Evolutionary conservation across 805 yeast species (phyloP), one percentile per base, ranked within the genome.

Genomic region (Saccharomycopsis sp.): DNA sequence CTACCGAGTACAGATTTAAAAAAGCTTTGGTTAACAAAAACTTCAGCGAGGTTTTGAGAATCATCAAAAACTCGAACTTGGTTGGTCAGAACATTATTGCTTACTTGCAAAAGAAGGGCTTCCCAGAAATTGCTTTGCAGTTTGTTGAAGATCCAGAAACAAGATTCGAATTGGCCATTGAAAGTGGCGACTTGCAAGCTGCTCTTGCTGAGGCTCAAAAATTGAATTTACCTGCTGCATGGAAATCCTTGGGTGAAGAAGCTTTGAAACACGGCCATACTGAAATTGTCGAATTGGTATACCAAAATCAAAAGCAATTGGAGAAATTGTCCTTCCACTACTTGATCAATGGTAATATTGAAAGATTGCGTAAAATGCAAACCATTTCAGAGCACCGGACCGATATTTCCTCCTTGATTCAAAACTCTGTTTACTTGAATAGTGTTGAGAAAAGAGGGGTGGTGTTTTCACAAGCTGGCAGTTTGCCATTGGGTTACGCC

Each of bases 11-110:
- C 66, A 75, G 96, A 54, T 92, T 92, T 73, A 92, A 92, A 68
- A 81, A 78, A 56, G 95, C 98, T 6, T 68, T 92, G 51, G 81
- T 89, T 31, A 85, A 80, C 65, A 81, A 80, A 59, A 86, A 92
- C 61, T 89, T 86, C 65, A 76, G 75, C 51, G 98, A 92, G 63
- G 97, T 92, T 15, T 70, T 88, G 51, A 75, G 95, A 51, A 76
- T 92, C 51, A 92, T 92, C 61, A 79, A 77, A 56, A 77, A 73
- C 44, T 88, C 97, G 17, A 87, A 84, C 55, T 71, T 92, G 56
- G 98, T 92, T 39, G 99, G 99, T 50, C 96, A 94, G 66, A 86
- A 88, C 59, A 92, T 92, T 57, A 88, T 92, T 59, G 92, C 94
- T 3, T 92, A 89, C 60, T 71, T 92, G 55, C 95, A 92, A 60